Evolutionary conservation across 108 stramenopile species (phyloP), one percentile per base, ranked within the genome.

Genomic region (Cyclotella cryptica): DNA sequence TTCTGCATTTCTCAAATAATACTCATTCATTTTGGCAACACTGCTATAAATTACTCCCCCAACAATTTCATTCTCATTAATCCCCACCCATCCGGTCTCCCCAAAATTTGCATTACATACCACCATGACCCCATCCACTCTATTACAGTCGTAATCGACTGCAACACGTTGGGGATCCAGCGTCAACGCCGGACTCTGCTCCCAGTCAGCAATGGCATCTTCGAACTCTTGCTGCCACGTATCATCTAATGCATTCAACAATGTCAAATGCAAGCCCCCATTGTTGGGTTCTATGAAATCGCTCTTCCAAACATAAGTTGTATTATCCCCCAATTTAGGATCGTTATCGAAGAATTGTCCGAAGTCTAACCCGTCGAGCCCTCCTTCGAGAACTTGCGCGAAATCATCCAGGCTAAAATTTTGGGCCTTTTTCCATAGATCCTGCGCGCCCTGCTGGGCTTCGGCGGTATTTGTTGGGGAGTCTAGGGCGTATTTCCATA

Each of bases 1-100:
- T 11, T 83, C 69, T 19, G 90, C 86, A 66, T 86, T 87, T 10
- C 59, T 65, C 27, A 93, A 76, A 73, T 93, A 91, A 69, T 79
- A 88, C 51, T 92, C 90, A 69, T 94, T 94, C 93, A 94, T 92
- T 46, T 90, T 89, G 24, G 91, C 85, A 3, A 90, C 85, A 44
- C 83, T 85, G 24, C 83, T 77, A 27, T 77, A 47, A 46, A 94
- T 92, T 1, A 62, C 45, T 2, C 44, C 69, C 15, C 45, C 40
- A 26, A 35, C 17, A 39, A 81, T 71, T 10, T 71, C 29, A 59
- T 91, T 79, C 59, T 89, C 88, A 55, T 93, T 93, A 60, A 93
- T 88, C 1, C 92, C 92, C 11, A 87, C 74, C 92, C 89, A 90
- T 42, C 90, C 92, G 15, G 88, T 91, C 19, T 87, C 86, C 12